Percentiles rank a stretch among this genome's conserved stretches.
Conservation (phyloP, 106 monocot genomes). For the Dendrobium nobile region DNA sequence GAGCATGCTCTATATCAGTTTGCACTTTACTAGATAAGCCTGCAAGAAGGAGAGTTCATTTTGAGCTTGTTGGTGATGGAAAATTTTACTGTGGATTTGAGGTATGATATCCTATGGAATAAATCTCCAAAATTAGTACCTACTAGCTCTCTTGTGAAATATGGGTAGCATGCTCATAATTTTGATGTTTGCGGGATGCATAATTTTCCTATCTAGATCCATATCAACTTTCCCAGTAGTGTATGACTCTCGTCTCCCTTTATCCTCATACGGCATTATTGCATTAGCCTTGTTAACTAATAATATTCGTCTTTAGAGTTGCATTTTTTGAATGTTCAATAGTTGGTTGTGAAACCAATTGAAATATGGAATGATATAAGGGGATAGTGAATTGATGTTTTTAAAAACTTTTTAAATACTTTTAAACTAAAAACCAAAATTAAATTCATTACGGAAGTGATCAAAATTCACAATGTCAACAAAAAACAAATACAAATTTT, state of each 20-base stretch:
- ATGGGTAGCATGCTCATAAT: neutral
- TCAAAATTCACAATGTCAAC: no score
- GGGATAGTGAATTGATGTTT: no score
- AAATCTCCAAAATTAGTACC: neutral
- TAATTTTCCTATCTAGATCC: neutral
- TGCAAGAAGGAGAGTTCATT: slow-evolving; percentile 56
- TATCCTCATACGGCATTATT: neutral
- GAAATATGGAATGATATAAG: no score
- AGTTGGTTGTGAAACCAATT: no score
- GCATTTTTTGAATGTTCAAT: no score
- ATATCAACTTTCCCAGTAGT: neutral
- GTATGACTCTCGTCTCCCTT: neutral
- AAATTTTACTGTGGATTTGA: slow-evolving; percentile 93
- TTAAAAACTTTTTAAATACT: no score
- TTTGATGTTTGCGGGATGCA: neutral
- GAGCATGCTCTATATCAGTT: slow-evolving; percentile 70
- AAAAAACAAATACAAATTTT: no score
- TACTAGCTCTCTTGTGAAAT: neutral
- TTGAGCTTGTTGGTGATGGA: slow-evolving; percentile 67
- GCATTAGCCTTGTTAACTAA: no score
- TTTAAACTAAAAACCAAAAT: no score
- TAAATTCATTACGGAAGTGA: no score
- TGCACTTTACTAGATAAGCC: slow-evolving; percentile 92
- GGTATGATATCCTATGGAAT: slow-evolving; percentile 23
- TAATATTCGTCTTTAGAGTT: no score